Evolutionary conservation across 2,329 filamentous ascomycete species (phyloP).

Genomic region (Raffaelea albimanens): DNA sequence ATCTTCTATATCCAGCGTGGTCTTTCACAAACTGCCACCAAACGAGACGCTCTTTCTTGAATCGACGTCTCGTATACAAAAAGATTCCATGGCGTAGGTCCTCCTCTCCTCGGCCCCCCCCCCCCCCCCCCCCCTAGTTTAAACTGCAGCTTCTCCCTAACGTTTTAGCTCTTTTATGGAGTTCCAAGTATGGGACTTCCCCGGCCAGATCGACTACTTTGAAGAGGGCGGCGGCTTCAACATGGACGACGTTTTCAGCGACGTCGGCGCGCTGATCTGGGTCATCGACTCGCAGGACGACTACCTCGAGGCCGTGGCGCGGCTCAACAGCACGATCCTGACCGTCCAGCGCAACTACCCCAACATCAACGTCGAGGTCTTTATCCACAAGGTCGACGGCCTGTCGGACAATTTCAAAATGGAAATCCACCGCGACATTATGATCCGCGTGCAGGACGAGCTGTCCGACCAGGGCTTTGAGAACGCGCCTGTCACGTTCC

Average conservation of each 20-base stretch:
- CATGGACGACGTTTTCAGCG: conserved; percentile 86
- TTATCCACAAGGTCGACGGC: conserved; percentile 99
- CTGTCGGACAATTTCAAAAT: conserved; percentile 92
- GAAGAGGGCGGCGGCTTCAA: conserved; percentile 75
- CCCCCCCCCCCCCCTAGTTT: background rate
- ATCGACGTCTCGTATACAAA: conserved; percentile 88
- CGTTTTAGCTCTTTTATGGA: conserved; percentile 85
- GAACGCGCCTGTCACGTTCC: conserved; percentile 87
- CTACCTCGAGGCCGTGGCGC: conserved; percentile 82
- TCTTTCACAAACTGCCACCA: conserved; percentile 96
- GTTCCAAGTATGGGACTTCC: conserved; percentile 97
- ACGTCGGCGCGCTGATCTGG: conserved; percentile 92
- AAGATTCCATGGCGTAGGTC: conserved; percentile 85
- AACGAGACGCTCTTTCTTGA: conserved; percentile 94
- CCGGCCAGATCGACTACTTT: conserved; percentile 83
- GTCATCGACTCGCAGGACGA: conserved; percentile 98
- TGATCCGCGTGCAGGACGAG: conserved; percentile 92
- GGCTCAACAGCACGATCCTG: conserved; percentile 81
- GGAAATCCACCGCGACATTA: conserved; percentile 93
- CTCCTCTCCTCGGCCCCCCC: background rate
- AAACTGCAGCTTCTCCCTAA: conserved; percentile 6
- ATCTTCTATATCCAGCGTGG: conserved; percentile 95
- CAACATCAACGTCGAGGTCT: conserved; percentile 93
- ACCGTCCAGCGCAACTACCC: conserved; percentile 83
- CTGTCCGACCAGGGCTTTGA: conserved; percentile 88